Percentiles rank a stretch among this genome's conserved stretches.
Conservation (phyloP, 1,284 basidiomycete genomes). For the Cystobasidiaceae sp. region DNA sequence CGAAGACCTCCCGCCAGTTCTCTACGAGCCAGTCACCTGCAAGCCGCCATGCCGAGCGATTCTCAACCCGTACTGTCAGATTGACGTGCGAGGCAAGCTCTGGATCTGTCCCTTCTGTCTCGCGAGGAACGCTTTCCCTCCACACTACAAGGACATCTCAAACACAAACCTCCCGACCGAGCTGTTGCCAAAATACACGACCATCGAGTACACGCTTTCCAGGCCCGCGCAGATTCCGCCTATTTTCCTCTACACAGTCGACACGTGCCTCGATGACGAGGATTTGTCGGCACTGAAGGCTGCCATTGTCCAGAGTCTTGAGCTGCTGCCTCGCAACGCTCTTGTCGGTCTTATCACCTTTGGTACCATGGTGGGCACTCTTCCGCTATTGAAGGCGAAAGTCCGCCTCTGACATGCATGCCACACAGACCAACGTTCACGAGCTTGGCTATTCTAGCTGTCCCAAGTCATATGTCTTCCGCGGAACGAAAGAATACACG, state of each 20-base stretch:
- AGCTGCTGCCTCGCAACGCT: conserved; percentile 85
- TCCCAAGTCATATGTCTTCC: conserved; percentile 98
- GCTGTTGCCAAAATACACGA: conserved; percentile 95
- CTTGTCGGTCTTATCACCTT: conserved; percentile 93
- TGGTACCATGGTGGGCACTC: conserved; percentile 80
- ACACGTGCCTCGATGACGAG: conserved; percentile 87
- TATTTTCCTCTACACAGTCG: conserved; percentile 93
- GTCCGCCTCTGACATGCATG: conserved; percentile 7
- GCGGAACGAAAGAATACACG: conserved; percentile 96
- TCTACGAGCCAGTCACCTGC: conserved; percentile 98
- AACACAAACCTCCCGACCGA: conserved; percentile 95
- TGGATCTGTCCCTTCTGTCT: conserved; percentile 99
- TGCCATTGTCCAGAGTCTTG: conserved; percentile 85
- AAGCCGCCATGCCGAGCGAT: conserved; percentile 96
- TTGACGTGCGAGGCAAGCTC: conserved; percentile 95
- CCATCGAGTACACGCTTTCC: conserved; percentile 95
- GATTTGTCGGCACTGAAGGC: conserved; percentile 93
- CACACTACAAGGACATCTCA: conserved; percentile 98
- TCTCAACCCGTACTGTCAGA: conserved; percentile 80
- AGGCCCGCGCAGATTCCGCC: conserved; percentile 88
- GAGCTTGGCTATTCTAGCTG: conserved; percentile 95
- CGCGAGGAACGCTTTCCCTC: conserved; percentile 92
- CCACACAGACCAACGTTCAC: conserved; percentile 83
- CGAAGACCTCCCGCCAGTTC: conserved; percentile 89
- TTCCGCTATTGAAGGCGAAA: conserved; percentile 6